Base-by-base conservation (phyloP, 306 rosid species). In the Begonia masoniana region DNA sequence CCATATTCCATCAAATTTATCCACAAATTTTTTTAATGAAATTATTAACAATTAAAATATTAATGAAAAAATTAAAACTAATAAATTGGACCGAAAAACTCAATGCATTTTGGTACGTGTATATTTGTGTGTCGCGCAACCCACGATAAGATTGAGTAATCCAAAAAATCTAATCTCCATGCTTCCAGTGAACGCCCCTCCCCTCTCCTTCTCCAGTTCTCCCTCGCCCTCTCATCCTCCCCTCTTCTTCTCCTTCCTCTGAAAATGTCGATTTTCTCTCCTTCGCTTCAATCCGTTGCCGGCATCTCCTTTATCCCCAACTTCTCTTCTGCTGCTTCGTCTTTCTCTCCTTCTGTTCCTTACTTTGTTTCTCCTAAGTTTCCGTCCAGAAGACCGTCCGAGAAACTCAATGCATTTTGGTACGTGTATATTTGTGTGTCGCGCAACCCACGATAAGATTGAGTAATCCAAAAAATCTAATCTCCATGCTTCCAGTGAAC, bases 231-330 rank as follows among this genome's bases (percentile, higher is more conserved):
- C 10, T 43, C 47, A 2, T 12, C 41, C 42, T 23, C 36, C 62
- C 41, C 21, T 9, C 0, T 35, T 6, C 10, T 43, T 31, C 6
- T 49, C 21, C 26, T 21, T 14, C n/a, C 17, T 54, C 48, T 50
- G 36, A 62, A 35, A 50, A 76, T 84, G 94, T 74, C 77, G 45
- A 48, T 75, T 16, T 79, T 73, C 69, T 39, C 76, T 53, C 55
- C 82, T 45, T 73, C 86, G 0, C 64, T 80, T 2, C 72, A 77
- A 1, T 75, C 91, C n/a, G 41, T 70, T 58, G 55, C 76, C 0
- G 48, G 67, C 68, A 14, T 75, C 31, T 80, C 74, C 31, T 69
- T 67, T 31, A 57, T 67, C 64, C 71, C 88, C 0, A 55, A 51
- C 13, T 48, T 63, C 55, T 64, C 68, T 9, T 63, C 83, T 45